Evolutionary conservation across 768 basidiomycete genomes (phyloP).

Genomic region (Xerocomellus intermedius): DNA sequence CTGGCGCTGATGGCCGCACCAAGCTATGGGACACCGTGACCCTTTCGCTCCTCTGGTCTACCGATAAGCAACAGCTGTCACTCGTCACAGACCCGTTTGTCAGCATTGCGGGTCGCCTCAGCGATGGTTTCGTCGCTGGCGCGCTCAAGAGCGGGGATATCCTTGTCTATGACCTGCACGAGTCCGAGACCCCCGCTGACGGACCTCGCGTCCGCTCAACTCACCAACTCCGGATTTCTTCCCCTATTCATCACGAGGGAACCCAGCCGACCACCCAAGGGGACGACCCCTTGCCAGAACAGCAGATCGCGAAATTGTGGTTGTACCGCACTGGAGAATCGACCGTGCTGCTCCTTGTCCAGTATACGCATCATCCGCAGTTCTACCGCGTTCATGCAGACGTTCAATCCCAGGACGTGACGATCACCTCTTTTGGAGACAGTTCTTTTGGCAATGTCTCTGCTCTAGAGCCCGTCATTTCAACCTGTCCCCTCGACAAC

Average conservation of each 20-base stretch:
- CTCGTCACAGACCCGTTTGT: conserved; percentile 49
- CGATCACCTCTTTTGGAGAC: conserved; percentile 50
- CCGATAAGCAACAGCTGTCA: conserved; percentile 35
- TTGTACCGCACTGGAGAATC: conserved; percentile 8
- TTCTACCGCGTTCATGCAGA: conserved; percentile 54
- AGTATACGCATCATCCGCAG: conserved; percentile 46
- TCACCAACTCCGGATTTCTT: conserved; percentile 37
- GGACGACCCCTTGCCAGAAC: not conserved
- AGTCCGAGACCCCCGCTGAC: conserved; percentile 17
- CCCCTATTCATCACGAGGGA: conserved; percentile 28
- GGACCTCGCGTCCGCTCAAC: conserved; percentile 11
- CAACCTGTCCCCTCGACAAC: conserved; percentile 35
- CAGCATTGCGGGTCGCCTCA: conserved; percentile 45
- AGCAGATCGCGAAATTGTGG: conserved; percentile 17
- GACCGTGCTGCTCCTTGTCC: conserved; percentile 41
- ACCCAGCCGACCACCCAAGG: not conserved
- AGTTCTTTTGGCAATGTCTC: conserved; percentile 51
- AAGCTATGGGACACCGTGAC: conserved; percentile 71
- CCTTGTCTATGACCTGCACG: conserved; percentile 51
- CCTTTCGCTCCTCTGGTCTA: conserved; percentile 63
- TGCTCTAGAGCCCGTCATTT: conserved; percentile 45
- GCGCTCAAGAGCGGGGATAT: conserved; percentile 58
- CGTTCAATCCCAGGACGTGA: conserved; percentile 24
- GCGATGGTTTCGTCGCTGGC: conserved; percentile 47
- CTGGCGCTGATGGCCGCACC: conserved; percentile 59